Conservation (phyloP, 192 early-diverging fungal genomes). For the Coemansia sp. region DNA sequence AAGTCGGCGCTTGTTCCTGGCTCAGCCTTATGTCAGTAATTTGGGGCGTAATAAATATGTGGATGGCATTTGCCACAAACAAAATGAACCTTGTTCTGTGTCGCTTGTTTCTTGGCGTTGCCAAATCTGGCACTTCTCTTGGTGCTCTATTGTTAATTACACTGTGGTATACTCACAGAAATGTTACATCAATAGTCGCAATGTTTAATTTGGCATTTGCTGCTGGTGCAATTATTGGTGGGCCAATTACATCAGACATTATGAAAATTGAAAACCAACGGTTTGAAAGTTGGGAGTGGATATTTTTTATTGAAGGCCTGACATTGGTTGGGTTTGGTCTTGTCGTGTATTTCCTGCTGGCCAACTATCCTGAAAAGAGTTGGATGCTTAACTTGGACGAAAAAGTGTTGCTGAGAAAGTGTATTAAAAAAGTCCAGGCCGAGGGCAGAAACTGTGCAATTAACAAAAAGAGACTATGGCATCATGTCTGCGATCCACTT, state of each 20-base stretch:
- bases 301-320: slow-evolving; percentile 50
- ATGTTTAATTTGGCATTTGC: slow-evolving; percentile 49
- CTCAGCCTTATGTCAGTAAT: slow-evolving; percentile 46
- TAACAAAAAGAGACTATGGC: slow-evolving; percentile 19
- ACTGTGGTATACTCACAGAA: slow-evolving; percentile 48
- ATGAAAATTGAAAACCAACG: slow-evolving; percentile 34
- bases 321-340: slow-evolving; percentile 32
- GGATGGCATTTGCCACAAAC: slow-evolving; percentile 50
- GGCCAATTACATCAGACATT: slow-evolving; percentile 43
- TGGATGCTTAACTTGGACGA: slow-evolving; percentile 34
- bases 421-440: slow-evolving; percentile 34
- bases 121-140: slow-evolving; percentile 41
- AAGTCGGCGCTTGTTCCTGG: slow-evolving; percentile 45
- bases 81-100: slow-evolving; percentile 34
- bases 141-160: slow-evolving; percentile 49
- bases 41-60: slow-evolving; percentile 52
- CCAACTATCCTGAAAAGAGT: slow-evolving; percentile 45
- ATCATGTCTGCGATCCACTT: slow-evolving; percentile 27
- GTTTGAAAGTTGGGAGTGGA: slow-evolving; percentile 44
- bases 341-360: slow-evolving; percentile 30
- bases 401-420: slow-evolving; percentile 26
- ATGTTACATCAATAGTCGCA: slow-evolving; percentile 41
- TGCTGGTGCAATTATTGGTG: slow-evolving; percentile 39
- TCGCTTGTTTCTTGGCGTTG: slow-evolving; percentile 44
- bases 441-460: slow-evolving; percentile 33